Percentiles rank a stretch among this genome's conserved stretches.
These are phyloP conservation scores for Hylodesmum podocarpum DNA, from an alignment of 306 rosid species.

Conservation along the genomic window DNA sequence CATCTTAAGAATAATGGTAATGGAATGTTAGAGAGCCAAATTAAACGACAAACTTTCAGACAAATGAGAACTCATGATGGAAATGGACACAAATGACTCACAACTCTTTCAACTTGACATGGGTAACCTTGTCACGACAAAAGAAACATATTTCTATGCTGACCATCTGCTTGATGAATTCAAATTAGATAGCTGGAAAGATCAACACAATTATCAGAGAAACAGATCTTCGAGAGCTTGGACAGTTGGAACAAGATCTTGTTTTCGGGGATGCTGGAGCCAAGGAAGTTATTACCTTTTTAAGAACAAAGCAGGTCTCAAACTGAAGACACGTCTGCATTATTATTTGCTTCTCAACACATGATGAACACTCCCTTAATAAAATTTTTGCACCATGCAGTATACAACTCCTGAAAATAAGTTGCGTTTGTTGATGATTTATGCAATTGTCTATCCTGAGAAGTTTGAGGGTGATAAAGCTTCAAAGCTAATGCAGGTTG, in stretches of 20 bases:
- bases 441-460: conserved; percentile 81
- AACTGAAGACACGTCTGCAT: conserved; percentile 5
- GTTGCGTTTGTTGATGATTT: conserved; percentile 91
- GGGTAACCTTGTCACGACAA: not conserved
- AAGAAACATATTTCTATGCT: not conserved
- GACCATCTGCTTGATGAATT: conserved; percentile 32
- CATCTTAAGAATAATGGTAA: conserved; percentile 11
- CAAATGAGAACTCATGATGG: not conserved
- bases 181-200: conserved; percentile 77
- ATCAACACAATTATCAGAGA: conserved; percentile 80
- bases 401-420: conserved; percentile 63
- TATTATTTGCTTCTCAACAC: conserved; percentile 14
- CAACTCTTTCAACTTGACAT: conserved; percentile 8
- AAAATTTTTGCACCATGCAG: conserved; percentile 45
- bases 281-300: conserved; percentile 80
- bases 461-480: conserved; percentile 95
- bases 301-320: conserved; percentile 80
- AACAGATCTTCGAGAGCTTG: conserved; percentile 70
- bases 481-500: conserved; percentile 86
- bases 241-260: conserved; percentile 96
- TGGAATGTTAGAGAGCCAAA: conserved; percentile 6
- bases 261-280: conserved; percentile 97
- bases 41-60: not conserved
- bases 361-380: not conserved
- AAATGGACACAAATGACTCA: not conserved